Percentiles rank a stretch among this genome's conserved stretches.
Evolutionary conservation across 148 eudicot genomes (phyloP).

Genomic region (Talinum fruticosum): DNA sequence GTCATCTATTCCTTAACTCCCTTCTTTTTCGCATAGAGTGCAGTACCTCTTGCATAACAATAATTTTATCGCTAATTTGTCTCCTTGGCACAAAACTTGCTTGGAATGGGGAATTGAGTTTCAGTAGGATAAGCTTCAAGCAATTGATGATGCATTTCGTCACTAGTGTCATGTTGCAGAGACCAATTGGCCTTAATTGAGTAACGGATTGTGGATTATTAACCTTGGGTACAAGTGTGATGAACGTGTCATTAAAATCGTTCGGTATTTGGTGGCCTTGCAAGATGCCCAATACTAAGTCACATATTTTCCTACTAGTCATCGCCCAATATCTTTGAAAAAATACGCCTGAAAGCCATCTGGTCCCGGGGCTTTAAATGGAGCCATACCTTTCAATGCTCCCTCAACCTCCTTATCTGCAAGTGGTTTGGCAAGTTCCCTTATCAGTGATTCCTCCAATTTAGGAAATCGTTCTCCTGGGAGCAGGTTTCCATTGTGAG

Average conservation of each 20-base stretch:
- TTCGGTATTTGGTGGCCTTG: background rate
- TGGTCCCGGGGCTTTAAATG: background rate
- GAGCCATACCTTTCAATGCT: background rate
- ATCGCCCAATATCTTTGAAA: background rate
- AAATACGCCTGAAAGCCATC: background rate
- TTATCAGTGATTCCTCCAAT: fast-evolving
- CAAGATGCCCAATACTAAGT: background rate
- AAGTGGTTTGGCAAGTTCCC: background rate
- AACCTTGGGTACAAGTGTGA: background rate
- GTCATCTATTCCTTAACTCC: background rate
- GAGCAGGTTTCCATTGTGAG: background rate
- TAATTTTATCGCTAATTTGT: no score
- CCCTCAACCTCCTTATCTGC: background rate
- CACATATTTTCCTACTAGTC: background rate
- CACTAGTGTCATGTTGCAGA: background rate
- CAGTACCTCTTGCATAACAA: background rate
- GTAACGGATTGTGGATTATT: background rate
- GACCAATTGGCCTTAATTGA: background rate
- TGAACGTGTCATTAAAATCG: background rate
- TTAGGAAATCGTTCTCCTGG: background rate
- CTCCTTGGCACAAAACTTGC: no score
- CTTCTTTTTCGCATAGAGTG: background rate
- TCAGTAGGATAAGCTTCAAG: background rate
- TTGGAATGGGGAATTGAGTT: background rate
- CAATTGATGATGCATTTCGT: background rate